Percentiles rank a stretch among this genome's conserved stretches.
Conservation (phyloP, 768 basidiomycete species). For the Termitomyces sp. region DNA sequence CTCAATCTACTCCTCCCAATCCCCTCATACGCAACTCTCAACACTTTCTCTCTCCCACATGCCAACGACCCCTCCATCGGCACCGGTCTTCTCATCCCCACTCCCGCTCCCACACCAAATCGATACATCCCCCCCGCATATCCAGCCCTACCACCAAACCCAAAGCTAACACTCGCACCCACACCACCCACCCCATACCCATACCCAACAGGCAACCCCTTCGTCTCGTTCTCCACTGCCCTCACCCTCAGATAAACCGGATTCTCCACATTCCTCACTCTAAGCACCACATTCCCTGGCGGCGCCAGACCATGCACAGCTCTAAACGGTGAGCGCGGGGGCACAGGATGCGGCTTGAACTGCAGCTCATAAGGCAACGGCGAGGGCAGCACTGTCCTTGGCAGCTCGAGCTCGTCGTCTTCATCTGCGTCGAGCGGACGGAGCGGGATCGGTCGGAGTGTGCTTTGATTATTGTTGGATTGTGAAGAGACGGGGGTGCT, state of each 20-base stretch:
- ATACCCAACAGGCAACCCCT: constrained; percentile 31
- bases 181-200: constrained; percentile 18
- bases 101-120: constrained; percentile 26
- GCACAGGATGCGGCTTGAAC: constrained; percentile 38
- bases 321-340: constrained; percentile 41
- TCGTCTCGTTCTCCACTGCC: constrained; percentile 54
- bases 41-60: constrained; percentile 54
- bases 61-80: constrained; percentile 47
- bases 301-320: constrained; percentile 17
- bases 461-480: constrained; percentile 1
- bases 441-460: constrained; percentile 24
- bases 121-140: not conserved
- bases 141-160: constrained; percentile 35
- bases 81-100: constrained; percentile 42
- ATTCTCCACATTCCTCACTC: constrained; percentile 58
- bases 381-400: constrained; percentile 28
- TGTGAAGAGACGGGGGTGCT: not conserved
- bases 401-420: constrained; percentile 15
- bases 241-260: constrained; percentile 55
- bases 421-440: constrained; percentile 28
- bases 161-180: constrained; percentile 42
- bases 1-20: constrained; percentile 52
- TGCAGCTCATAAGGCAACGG: constrained; percentile 30
- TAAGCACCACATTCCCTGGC: constrained; percentile 17
- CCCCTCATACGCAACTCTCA: constrained; percentile 61